Conservation (phyloP, 2,329 filamentous ascomycete genomes). For the Penicillium sclerotigenum region DNA sequence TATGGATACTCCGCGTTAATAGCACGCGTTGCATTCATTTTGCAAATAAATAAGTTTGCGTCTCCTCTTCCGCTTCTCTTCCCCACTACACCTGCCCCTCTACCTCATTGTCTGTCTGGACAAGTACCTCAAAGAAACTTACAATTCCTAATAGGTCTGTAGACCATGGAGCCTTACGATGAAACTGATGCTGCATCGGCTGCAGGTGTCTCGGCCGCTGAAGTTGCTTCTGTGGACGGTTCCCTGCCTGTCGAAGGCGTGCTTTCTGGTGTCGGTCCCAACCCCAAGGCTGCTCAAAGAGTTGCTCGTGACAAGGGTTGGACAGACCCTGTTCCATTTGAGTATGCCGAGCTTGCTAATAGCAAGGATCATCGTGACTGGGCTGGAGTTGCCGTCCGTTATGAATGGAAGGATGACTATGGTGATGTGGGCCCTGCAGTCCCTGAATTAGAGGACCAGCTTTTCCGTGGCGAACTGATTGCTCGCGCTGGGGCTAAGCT, state of each 20-base stretch:
- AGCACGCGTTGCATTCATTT: too few species aligned
- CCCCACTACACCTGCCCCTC: not conserved
- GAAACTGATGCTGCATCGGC: not conserved
- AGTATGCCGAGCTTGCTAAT: constrained; percentile 35
- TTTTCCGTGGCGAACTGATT: constrained; percentile 62
- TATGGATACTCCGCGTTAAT: not conserved
- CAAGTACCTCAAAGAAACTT: too few species aligned
- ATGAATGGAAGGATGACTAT: constrained; percentile 80
- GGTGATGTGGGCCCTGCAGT: constrained; percentile 78
- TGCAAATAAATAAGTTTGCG: not conserved
- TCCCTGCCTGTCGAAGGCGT: not conserved
- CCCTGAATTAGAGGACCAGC: constrained; percentile 66
- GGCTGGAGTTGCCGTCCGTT: constrained; percentile 62
- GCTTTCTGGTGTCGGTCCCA: constrained; percentile 4
- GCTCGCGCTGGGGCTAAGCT: constrained; percentile 61
- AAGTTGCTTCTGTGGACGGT: not conserved
- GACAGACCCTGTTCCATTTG: constrained; percentile 36
- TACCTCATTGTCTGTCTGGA: not conserved
- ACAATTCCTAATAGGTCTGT: not conserved
- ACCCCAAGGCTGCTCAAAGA: constrained; percentile 16
- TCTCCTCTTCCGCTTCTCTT: too few species aligned
- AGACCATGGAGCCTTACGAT: not conserved
- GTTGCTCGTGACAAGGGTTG: constrained; percentile 41
- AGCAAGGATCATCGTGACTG: constrained; percentile 38
- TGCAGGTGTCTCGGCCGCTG: not conserved